phyloP scores from a whole-genome alignment of 345 rosid species.

The Pelargonium nanum region DNA sequence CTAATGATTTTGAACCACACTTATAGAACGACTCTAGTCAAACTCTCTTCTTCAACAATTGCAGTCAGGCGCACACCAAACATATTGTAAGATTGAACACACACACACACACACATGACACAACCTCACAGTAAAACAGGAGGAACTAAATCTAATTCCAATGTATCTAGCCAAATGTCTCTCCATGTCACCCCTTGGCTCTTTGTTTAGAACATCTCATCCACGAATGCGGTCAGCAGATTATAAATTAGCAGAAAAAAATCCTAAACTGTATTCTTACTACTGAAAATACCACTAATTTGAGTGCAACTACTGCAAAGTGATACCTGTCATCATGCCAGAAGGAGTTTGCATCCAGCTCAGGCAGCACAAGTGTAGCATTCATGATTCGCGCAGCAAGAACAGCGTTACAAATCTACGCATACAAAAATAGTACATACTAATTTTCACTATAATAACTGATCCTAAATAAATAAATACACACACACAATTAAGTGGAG shows the following conservation, averaged over 20 bases:
- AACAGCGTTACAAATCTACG: constrained; percentile 94
- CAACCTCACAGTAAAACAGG: too few species aligned
- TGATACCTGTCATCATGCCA: constrained; percentile 96
- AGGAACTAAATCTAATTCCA: too few species aligned
- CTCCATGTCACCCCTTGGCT: too few species aligned
- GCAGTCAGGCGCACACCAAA: not conserved
- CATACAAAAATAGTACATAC: constrained; percentile 11
- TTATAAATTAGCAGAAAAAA: not conserved
- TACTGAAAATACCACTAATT: not conserved
- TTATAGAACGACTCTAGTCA: not conserved
- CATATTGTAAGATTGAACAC: too few species aligned
- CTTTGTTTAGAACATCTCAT: too few species aligned
- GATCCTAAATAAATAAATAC: not conserved
- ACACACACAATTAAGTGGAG: not conserved
- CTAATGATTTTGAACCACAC: not conserved
- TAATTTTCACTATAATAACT: not conserved
- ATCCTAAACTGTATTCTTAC: not conserved
- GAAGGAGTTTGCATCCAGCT: constrained; percentile 93
- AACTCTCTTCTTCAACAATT: not conserved
- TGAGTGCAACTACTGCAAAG: not conserved
- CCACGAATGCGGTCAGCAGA: too few species aligned
- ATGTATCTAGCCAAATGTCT: too few species aligned
- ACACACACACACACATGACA: too few species aligned
- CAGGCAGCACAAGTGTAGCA: constrained; percentile 95
- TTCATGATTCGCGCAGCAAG: constrained; percentile 99